Evolutionary conservation across 2,329 filamentous ascomycete genomes (phyloP).

Genomic region (Calonectria fujianensis): DNA sequence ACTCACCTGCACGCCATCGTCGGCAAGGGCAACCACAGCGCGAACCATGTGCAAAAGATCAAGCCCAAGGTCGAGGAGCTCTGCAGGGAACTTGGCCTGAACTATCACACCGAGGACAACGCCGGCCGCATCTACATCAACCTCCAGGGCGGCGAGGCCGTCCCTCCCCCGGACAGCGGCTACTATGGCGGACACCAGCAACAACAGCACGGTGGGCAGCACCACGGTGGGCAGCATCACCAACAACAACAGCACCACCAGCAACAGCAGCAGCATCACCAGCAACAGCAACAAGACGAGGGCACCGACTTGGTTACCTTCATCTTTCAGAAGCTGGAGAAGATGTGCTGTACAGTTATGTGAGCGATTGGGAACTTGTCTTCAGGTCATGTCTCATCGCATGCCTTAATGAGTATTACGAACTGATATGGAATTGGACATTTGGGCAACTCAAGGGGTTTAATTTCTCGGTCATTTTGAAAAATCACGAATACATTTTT

Average conservation of each 20-base stretch:
- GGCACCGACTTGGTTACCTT: slow-evolving; percentile 76
- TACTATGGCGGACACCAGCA: slow-evolving; percentile 62
- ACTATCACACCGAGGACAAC: slow-evolving; percentile 91
- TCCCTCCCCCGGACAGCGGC: slow-evolving; percentile 63
- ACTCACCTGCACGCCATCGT: slow-evolving; percentile 95
- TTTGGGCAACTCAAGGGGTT: slow-evolving; percentile 19
- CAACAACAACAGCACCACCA: slow-evolving; percentile 55
- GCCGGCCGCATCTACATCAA: slow-evolving; percentile 93
- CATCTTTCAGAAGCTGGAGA: slow-evolving; percentile 79
- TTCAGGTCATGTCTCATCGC: slow-evolving; percentile 34
- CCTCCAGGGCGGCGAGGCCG: slow-evolving; percentile 82
- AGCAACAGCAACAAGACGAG: slow-evolving; percentile 69
- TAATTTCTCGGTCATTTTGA: slow-evolving; percentile 27
- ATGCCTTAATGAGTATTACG: slow-evolving; percentile 36
- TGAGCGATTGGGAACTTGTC: slow-evolving; percentile 60
- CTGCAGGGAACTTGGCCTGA: slow-evolving; percentile 87
- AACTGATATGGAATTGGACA: neutral
- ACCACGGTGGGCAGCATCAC: slow-evolving; percentile 65
- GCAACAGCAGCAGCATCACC: slow-evolving; percentile 63
- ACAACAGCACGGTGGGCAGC: slow-evolving; percentile 56
- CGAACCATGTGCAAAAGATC: slow-evolving; percentile 90
- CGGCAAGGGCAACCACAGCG: slow-evolving; percentile 93
- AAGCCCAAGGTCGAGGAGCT: slow-evolving; percentile 95
- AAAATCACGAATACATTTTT: slow-evolving; percentile 20
- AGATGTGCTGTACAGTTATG: slow-evolving; percentile 85